Percentiles rank a stretch among this genome's conserved stretches.
Evolutionary conservation across 1,284 basidiomycete species (phyloP).

Genomic region (Ganoderma boninense): DNA sequence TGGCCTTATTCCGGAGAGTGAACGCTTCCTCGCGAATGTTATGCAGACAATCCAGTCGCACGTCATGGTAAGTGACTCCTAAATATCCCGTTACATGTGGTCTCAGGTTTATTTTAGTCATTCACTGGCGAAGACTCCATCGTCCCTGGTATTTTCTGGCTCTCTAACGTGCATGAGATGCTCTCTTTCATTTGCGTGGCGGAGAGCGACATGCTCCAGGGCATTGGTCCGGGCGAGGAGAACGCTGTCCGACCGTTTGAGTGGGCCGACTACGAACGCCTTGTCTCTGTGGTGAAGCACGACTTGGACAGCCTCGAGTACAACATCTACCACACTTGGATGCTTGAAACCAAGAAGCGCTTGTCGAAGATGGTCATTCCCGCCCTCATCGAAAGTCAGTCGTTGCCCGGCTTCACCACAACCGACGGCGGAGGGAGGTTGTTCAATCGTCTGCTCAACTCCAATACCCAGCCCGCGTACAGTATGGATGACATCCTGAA

Average conservation of each 20-base stretch:
- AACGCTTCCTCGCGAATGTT: constrained; percentile 97
- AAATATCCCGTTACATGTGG: constrained; percentile 18
- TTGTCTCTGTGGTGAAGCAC: constrained; percentile 98
- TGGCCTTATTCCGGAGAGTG: constrained; percentile 95
- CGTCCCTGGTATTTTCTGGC: constrained; percentile 97
- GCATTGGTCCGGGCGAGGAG: constrained; percentile 96
- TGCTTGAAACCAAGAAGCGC: constrained; percentile 98
- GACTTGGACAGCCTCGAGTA: constrained; percentile 99
- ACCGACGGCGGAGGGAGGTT: constrained; percentile 92
- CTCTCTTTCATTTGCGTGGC: constrained; percentile 99
- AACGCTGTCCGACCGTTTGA: constrained; percentile 92
- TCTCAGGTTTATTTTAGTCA: constrained; percentile 54
- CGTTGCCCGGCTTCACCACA: constrained; percentile 97
- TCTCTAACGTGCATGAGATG: constrained; percentile 99
- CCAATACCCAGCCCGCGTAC: constrained; percentile 88
- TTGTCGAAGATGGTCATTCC: constrained; percentile 99
- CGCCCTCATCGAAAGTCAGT: constrained; percentile 97
- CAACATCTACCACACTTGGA: constrained; percentile 99
- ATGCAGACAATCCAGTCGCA: constrained; percentile 99
- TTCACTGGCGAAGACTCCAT: constrained; percentile 96
- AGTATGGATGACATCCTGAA: constrained; percentile 99
- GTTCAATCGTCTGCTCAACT: constrained; percentile 92
- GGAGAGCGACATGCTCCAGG: constrained; percentile 97
- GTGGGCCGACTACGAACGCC: constrained; percentile 96
- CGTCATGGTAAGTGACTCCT: constrained; percentile 88